Evolutionary conservation across 2,329 filamentous ascomycete genomes (phyloP).

Genomic region (Byssothecium circinans): DNA sequence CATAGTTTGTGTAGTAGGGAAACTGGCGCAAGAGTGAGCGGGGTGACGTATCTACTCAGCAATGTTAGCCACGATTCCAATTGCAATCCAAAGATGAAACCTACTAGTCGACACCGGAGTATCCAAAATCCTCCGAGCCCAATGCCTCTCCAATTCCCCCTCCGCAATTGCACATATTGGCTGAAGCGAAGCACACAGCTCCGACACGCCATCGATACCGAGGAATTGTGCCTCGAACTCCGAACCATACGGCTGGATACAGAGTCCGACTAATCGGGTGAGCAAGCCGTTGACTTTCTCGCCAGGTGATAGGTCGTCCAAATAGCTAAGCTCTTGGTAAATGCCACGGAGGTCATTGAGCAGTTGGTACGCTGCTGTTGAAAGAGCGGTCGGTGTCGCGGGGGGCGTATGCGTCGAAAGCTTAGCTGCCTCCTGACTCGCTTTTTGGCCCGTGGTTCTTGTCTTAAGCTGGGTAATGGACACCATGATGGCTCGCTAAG

Average conservation of each 20-base stretch:
- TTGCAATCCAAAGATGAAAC: background rate
- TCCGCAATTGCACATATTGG: slow-evolving; percentile 50
- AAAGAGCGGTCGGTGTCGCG: slow-evolving; percentile 22
- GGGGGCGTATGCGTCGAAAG: slow-evolving; percentile 20
- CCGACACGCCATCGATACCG: slow-evolving; percentile 29
- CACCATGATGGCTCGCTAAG: background rate
- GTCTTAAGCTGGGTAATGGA: background rate
- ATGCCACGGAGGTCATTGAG: slow-evolving; percentile 25
- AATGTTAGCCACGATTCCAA: background rate
- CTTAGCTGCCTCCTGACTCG: background rate
- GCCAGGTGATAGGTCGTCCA: slow-evolving; percentile 35
- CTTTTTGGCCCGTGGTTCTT: background rate
- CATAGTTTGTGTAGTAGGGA: slow-evolving; percentile 55
- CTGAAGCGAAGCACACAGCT: slow-evolving; percentile 44
- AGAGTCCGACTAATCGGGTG: slow-evolving; percentile 42
- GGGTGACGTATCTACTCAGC: background rate
- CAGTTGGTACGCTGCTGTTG: slow-evolving; percentile 21
- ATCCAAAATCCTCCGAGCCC: slow-evolving; percentile 43
- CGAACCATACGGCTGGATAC: slow-evolving; percentile 29
- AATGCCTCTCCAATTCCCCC: slow-evolving; percentile 50
- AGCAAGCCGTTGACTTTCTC: slow-evolving; percentile 40
- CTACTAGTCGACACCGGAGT: background rate
- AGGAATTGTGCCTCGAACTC: slow-evolving; percentile 32
- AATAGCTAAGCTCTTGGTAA: slow-evolving; percentile 12
- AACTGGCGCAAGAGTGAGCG: slow-evolving; percentile 43